Evolutionary conservation across 139 green algal genomes (phyloP).

Genomic region (Coccomyxa sp.): DNA sequence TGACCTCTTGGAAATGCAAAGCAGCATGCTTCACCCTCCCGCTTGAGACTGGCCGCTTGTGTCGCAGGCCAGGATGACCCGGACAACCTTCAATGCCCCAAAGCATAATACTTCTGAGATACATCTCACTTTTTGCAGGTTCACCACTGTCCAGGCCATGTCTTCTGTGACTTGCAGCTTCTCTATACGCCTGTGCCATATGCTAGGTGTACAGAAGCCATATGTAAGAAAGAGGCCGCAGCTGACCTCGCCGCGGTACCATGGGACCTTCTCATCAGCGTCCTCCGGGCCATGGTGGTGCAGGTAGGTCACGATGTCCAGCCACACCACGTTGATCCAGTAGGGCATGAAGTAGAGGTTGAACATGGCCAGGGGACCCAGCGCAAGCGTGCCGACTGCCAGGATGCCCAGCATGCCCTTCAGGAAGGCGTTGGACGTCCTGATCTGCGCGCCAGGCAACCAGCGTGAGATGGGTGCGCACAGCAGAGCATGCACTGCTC

Average conservation of each 20-base stretch:
- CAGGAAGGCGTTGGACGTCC: constrained; percentile 79
- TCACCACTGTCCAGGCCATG: no score
- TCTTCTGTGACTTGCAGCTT: no score
- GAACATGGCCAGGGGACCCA: constrained; percentile 75
- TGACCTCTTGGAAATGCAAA: no score
- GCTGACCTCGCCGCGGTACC: constrained; percentile 75
- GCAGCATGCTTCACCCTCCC: no score
- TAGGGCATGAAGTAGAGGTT: constrained; percentile 93
- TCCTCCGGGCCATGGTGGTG: constrained; percentile 86
- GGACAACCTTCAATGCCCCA: no score
- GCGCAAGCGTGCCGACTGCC: constrained; percentile 54
- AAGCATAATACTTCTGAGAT: no score
- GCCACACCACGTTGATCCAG: constrained; percentile 88
- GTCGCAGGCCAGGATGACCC: no score
- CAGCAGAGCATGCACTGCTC: background rate
- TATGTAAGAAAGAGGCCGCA: background rate
- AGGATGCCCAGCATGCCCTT: constrained; percentile 78
- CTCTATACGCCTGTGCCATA: no score
- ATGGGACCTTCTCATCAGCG: constrained; percentile 78
- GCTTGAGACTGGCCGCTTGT: no score
- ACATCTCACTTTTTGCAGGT: no score
- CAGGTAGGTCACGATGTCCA: constrained; percentile 95
- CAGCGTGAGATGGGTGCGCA: background rate
- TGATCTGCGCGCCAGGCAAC: constrained; percentile 25
- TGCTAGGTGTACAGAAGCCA: no score